Evolutionary conservation across 805 yeast species (phyloP).

Genomic region (Ogataea saltuana): DNA sequence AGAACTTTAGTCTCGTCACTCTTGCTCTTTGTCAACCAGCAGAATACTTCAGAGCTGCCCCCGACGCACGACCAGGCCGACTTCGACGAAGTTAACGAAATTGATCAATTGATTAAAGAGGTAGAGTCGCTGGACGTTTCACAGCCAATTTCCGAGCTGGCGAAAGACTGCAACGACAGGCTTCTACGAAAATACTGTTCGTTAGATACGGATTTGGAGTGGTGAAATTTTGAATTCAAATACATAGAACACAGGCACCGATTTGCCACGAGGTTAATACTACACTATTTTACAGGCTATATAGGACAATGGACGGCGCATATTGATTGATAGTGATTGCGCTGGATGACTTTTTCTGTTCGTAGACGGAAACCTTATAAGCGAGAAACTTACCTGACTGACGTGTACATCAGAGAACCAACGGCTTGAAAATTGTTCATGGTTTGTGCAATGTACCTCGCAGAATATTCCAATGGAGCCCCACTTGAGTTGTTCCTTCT

Average conservation of each 20-base stretch:
- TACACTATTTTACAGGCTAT: conserved; percentile 13
- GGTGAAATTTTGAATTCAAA: background rate
- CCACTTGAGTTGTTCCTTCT: background rate
- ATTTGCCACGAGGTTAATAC: conserved; percentile 5
- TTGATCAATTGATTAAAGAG: conserved; percentile 13
- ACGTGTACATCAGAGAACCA: no score
- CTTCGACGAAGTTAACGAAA: conserved; percentile 1
- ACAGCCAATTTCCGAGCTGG: conserved; percentile 11
- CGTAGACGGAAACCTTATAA: no score
- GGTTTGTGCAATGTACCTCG: no score
- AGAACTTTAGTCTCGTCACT: conserved; percentile 11
- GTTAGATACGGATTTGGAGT: background rate
- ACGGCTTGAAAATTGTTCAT: no score
- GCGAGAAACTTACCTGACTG: no score
- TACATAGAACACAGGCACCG: conserved; percentile 7
- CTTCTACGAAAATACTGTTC: conserved; percentile 10
- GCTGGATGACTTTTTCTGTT: background rate
- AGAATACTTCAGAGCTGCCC: no score
- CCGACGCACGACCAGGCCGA: background rate
- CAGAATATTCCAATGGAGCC: background rate
- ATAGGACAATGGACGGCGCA: background rate
- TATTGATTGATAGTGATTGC: background rate
- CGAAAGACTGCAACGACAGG: conserved; percentile 13
- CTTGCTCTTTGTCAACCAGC: conserved; percentile 4
- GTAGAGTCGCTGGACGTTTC: conserved; percentile 14